Evolutionary conservation across 1,139 yeast species (phyloP).

Genomic region (Yamadazyma blattariae): DNA sequence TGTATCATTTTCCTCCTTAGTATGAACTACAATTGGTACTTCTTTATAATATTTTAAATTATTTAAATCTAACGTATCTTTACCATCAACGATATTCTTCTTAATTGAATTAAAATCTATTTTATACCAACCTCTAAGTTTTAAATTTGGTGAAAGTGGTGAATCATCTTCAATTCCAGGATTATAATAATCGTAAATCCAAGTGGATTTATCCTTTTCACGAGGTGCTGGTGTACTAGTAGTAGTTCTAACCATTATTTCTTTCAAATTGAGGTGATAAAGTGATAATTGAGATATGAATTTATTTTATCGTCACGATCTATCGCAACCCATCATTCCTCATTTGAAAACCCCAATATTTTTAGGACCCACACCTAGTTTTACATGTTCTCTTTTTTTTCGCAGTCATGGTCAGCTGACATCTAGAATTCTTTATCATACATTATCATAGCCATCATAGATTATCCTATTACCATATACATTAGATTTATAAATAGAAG

Average conservation of each 20-base stretch:
- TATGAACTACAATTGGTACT: constrained; percentile 16
- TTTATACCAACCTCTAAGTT: constrained; percentile 43
- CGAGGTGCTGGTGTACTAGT: constrained; percentile 20
- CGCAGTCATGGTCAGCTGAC: too few relatives aligned
- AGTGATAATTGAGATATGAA: too few relatives aligned
- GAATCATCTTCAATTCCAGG: constrained; percentile 22
- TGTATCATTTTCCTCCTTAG: constrained; percentile 8
- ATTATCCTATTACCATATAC: too few relatives aligned
- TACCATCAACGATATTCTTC: neutral
- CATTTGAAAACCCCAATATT: too few relatives aligned
- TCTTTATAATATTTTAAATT: constrained; percentile 25
- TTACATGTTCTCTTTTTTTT: too few relatives aligned
- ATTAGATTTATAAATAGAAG: too few relatives aligned
- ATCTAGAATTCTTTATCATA: too few relatives aligned
- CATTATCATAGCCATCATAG: too few relatives aligned
- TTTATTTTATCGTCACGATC: too few relatives aligned
- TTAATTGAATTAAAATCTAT: constrained; percentile 13
- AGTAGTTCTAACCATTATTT: constrained; percentile 18
- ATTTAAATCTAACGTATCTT: constrained; percentile 30
- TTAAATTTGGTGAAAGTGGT: constrained; percentile 16
- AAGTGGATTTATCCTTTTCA: constrained; percentile 14
- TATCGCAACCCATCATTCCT: too few relatives aligned
- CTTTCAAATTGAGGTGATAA: too few relatives aligned
- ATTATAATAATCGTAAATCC: constrained; percentile 44
- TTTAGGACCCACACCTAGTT: too few relatives aligned